Evolutionary conservation across 768 basidiomycete species (phyloP).

Genomic region (Mycena venus): DNA sequence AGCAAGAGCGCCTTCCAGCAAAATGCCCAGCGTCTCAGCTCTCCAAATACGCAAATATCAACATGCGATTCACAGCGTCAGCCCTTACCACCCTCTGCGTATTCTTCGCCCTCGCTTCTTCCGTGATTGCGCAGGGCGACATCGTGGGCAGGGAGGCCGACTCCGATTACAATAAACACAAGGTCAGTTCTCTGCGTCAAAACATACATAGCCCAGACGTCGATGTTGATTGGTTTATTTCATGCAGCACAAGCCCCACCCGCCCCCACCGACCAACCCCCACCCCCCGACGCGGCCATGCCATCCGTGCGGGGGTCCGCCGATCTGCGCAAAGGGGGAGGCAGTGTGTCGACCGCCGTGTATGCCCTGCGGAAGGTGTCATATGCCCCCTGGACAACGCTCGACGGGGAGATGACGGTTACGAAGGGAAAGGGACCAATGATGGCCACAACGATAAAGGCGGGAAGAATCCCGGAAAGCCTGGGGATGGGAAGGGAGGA

Average conservation of each 20-base stretch:
- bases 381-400: background rate
- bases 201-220: no score
- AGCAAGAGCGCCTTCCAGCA: background rate
- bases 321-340: conserved; percentile 2
- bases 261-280: background rate
- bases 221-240: background rate
- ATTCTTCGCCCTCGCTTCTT: background rate
- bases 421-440: background rate
- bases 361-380: background rate
- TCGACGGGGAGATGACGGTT: background rate
- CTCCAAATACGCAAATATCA: background rate
- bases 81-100: background rate
- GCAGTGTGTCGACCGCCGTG: conserved; percentile 1
- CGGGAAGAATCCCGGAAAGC: background rate
- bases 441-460: background rate
- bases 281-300: background rate
- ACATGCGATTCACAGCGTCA: conserved; percentile 9
- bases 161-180: background rate
- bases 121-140: background rate
- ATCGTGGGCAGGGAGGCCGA: background rate
- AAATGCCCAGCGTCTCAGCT: background rate
- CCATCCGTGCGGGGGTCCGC: background rate
- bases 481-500: background rate
- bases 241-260: background rate
- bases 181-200: background rate